phyloP scores from a whole-genome alignment of 2,329 filamentous ascomycete species.

The Calonectria naviculata region DNA sequence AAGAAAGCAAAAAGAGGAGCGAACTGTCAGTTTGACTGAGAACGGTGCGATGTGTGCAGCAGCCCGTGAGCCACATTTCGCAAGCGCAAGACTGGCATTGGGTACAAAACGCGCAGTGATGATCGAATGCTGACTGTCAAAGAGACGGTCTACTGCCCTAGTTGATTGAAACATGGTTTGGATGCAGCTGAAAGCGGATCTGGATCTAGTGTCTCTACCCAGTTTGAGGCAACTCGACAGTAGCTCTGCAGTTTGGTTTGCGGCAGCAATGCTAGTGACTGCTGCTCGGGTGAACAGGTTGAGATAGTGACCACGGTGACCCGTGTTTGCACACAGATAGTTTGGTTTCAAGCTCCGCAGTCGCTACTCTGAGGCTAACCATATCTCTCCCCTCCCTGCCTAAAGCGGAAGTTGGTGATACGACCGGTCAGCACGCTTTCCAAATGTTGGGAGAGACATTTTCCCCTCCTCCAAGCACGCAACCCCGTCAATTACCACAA shows the following conservation, averaged over 20 bases:
- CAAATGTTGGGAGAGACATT: slow-evolving; percentile 1
- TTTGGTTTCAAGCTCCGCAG: neutral
- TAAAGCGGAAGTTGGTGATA: neutral
- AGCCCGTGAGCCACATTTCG: neutral
- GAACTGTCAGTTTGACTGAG: neutral
- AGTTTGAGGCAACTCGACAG: neutral
- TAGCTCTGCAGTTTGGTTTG: neutral
- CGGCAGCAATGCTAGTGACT: neutral
- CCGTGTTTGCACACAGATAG: neutral
- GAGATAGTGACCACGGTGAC: neutral
- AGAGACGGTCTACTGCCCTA: neutral
- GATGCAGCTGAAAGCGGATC: neutral
- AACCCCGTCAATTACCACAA: neutral
- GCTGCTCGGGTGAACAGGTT: neutral
- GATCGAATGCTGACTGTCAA: neutral
- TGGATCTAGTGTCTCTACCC: neutral
- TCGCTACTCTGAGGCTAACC: neutral
- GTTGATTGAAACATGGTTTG: slow-evolving; percentile 3
- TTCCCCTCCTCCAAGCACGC: neutral
- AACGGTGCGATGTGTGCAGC: neutral
- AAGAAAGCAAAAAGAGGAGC: neutral
- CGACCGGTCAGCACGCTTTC: neutral
- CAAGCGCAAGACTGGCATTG: neutral
- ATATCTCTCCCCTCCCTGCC: neutral
- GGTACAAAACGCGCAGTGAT: neutral